Evolutionary conservation across 2,329 filamentous ascomycete genomes (phyloP), one percentile per base, ranked within the genome.

Genomic region (Fusarium beomiforme): DNA sequence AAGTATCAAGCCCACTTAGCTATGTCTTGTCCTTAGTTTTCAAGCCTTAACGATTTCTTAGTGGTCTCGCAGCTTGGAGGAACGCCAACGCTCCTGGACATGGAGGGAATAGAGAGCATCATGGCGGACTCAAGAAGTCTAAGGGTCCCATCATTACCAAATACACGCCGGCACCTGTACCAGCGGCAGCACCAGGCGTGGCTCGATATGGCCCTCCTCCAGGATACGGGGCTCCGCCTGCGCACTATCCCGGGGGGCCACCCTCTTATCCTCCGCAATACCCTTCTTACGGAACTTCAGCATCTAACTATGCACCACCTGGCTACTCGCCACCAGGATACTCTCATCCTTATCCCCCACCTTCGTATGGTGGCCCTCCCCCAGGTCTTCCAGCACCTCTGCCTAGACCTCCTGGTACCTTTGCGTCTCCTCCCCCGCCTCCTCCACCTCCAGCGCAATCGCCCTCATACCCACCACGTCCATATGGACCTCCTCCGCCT

Each of bases 61-160:
- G 81, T 49, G 81, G 81, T 34, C 78, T 81, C 23, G 76, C 78
- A 21, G 80, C 80, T 31, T 81, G 80, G 77, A 82, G 78, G 53
- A 81, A 70, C 55, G 72, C 78, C 33, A 78, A 79, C n/a, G 71
- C 72, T 58, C 54, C 70, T 17, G 72, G 67, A 17, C 76, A 78
- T 54, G 68, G 70, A n/a, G 63, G 65, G n/a, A 61, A 65, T 31
- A 79, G 76, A 62, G 72, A 78, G 21, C 78, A 79, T 31, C 76
- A 78, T 33, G 71, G 72, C 29, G 75, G 73, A 21, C 61, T 76
- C 12, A 81, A 78, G 71, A 80, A 78, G 56, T 73, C 71, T 34
- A 82, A 77, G 58, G 80, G 76, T 5, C 78, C 78, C 41, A 79
- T 78, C 58, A 81, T 77, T 67, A 81, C 79, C 47, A 81, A 81